These are phyloP conservation scores for Phellinidium pouzarii DNA, from an alignment of 1,284 basidiomycete genomes.

Conservation along the genomic window DNA sequence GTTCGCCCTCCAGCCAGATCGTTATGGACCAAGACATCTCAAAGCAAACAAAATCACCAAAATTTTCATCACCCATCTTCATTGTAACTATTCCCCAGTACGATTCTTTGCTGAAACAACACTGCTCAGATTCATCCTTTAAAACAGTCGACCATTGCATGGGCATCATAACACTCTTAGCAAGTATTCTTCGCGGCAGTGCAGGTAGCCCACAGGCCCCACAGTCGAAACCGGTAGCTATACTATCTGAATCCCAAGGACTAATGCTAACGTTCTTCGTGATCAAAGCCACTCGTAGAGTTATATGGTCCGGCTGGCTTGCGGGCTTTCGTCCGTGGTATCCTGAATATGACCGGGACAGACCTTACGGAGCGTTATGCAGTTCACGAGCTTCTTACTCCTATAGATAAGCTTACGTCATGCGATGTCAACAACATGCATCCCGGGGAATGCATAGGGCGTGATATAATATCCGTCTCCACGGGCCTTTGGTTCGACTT, in stretches of 20 bases:
- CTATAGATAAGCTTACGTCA: constrained; percentile 40
- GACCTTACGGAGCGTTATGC: constrained; percentile 61
- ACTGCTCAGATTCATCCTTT: constrained; percentile 5
- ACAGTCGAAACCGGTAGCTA: constrained; percentile 20
- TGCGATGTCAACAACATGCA: constrained; percentile 51
- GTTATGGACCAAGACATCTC: constrained; percentile 29
- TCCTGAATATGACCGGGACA: constrained; percentile 64
- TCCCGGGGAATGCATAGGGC: constrained; percentile 61
- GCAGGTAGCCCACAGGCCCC: constrained; percentile 33
- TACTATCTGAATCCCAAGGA: neutral
- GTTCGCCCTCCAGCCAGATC: constrained; percentile 40
- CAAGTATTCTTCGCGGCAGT: constrained; percentile 43
- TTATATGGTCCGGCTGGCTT: constrained; percentile 82
- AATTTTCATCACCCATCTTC: constrained; percentile 88
- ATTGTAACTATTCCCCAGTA: constrained; percentile 40
- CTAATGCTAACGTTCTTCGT: neutral
- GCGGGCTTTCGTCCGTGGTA: constrained; percentile 71
- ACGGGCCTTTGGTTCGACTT: constrained; percentile 72
- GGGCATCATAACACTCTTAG: constrained; percentile 71
- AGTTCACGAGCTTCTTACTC: constrained; percentile 75
- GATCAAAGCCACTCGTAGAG: constrained; percentile 51
- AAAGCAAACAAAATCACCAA: constrained; percentile 55
- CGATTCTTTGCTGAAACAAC: constrained; percentile 3
- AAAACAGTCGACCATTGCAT: constrained; percentile 75
- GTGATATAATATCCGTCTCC: constrained; percentile 52